Base-by-base conservation (phyloP, 2,329 filamentous ascomycete genomes). In the Xylariaceae sp. region DNA sequence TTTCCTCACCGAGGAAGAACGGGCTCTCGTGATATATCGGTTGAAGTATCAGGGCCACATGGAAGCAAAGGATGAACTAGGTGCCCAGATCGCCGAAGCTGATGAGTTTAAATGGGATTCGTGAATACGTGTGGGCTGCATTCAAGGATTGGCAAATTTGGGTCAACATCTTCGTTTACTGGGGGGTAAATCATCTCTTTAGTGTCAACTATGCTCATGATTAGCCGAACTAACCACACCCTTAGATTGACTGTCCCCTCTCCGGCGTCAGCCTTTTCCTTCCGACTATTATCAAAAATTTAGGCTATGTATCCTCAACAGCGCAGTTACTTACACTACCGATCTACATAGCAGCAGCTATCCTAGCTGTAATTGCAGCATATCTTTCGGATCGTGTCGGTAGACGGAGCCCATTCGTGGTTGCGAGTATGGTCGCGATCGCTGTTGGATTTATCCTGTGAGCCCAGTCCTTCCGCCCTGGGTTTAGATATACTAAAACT, bases 121-220 rank as follows among this genome's bases (percentile, higher is more conserved):
- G n/a, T n/a, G n/a, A 76, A 13, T 94, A 92, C 65, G 82, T 94
- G 54, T 84, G 83, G 80, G 78, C 82, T 7, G 85, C 85, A 1
- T 73, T 92, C 43, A 82, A 77, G 36, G 90, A 95, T 64, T 94
- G 88, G 86, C 92, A 95, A 71, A 91, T 89, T 43, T 80, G 75
- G 73, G 70, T 76, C 26, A 78, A 77, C 49, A 72, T 85, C 4
- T 73, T 86, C 47, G 80, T 87, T 32, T 84, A 83, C 62, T 85
- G 84, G 74, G 81, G 84, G 8, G 81, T 85, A 68, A 72, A 75
- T 72, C n/a, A 29, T 65, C 69, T n/a, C 67, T 5, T 43, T 9
- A n/a, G 18, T 13, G 6, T 21, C 2, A 29, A 32, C 6, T 37
- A n/a, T 32, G 16, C 10, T 7, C n/a, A 13, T 18, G 2, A 34